Evolutionary conservation across 2,329 filamentous ascomycete species (phyloP), one percentile per base, ranked within the genome.

Genomic region (Trichoderma citrinoviride): DNA sequence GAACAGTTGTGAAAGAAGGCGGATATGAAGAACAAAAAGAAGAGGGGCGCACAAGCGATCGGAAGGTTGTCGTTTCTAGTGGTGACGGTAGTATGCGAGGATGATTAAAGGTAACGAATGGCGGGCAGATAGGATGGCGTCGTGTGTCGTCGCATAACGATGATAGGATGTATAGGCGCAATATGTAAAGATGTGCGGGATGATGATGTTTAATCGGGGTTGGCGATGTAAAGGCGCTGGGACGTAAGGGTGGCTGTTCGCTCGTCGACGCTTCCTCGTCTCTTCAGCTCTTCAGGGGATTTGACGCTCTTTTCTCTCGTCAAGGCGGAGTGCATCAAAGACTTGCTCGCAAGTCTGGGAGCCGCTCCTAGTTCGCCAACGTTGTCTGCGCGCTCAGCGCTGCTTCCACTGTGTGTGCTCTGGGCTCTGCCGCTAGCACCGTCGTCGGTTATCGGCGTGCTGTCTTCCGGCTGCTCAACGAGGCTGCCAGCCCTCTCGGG

Each of bases 261-360:
- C 77, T 95, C 92, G 74, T 95, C 92, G 55, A 96, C 91, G 73
- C 91, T 95, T 64, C 92, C 92, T 72, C 90, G 83, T 70, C 92
- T 83, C 71, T 83, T 85, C 63, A 96, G 80, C 68, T 94, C 91
- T 25, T 92, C 90, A 3, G 85, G 82, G 61, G 82, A 87, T 78
- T 87, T 89, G 62, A 85, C 80, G 72, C 85, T 88, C 81, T 89
- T 88, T 73, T 89, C 85, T 67, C 87, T 82, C 21, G 86, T 84
- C 58, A 89, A 73, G 7, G 83, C 79, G 7, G 85, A 82, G 70
- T 87, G 81, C 70, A 84, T 78, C 44, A 84, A 75, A 57, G 85
- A 88, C 67, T 88, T 89, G 71, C 79, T 81, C 1, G 86, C 85
- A 67, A 88, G 74, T 65, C 83, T 79, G 2, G 81, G 78, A 0